Evolutionary conservation across 1,284 basidiomycete species (phyloP), one percentile per base, ranked within the genome.

Genomic region (Heliocybe sulcata): DNA sequence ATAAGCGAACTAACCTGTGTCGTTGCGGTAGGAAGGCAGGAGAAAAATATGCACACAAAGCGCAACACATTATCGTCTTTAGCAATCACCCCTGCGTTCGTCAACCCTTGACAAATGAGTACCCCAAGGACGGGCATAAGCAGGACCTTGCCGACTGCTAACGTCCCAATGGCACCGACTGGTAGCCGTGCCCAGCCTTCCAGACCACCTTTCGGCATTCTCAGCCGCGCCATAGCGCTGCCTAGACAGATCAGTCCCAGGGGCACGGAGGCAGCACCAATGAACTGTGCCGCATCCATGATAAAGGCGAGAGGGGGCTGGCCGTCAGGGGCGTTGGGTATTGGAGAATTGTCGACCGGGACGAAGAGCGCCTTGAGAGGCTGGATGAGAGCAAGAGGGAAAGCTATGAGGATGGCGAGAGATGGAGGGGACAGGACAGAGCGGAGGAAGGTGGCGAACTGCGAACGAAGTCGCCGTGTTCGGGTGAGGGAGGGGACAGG

Each of bases 361-460:
- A 85, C 74, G 59, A 93, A 89, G 4, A 93, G 74, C 0, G 81
- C 87, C 64, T 92, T 92, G 55, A 93, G 74, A 0, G 77, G 76
- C 1, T 77, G 77, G 1, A 91, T 68, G 3, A 92, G 72, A 0
- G 89, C 81, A 59, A 87, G 81, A 29, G 81, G 72, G 53, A 93
- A 78, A 1, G 83, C 74, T n/a, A 81, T n/a, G 52, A 87, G 64
- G 57, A 92, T 86, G 1, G 83, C 69, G 29, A 87, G 65, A 0
- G 87, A 85, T 0, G 78, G 69, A 0, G 89, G 85, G 1, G 67
- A 70, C 3, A 78, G 57, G 4, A 85, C 63, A 0, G 80, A 76
- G 27, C 65, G 66, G 20, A 81, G 33, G 54, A 82, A 71, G 0
- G 60, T 60, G 3, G 54, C 56, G 62, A 42, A 4, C 62, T 52